Percentiles rank a stretch among this genome's conserved stretches.
Evolutionary conservation across 1,284 basidiomycete species (phyloP).

Genomic region (Flammula alnicola): DNA sequence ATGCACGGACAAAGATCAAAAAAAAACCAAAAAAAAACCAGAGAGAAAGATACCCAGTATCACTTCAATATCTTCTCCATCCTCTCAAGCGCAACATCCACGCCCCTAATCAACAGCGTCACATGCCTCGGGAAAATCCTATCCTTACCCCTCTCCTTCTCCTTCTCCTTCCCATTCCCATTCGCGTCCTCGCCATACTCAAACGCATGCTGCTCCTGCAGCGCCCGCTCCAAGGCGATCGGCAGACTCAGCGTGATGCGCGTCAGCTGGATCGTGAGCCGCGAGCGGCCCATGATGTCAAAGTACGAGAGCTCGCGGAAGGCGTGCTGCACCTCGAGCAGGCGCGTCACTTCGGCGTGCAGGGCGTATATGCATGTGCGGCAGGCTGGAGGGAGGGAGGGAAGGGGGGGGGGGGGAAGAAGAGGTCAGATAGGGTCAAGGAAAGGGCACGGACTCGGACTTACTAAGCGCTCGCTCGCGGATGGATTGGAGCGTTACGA

Average conservation of each 20-base stretch:
- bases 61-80: constrained; percentile 64
- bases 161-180: constrained; percentile 15
- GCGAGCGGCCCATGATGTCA: constrained; percentile 76
- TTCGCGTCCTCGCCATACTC: no score
- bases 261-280: constrained; percentile 78
- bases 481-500: constrained; percentile 63
- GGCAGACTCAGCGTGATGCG: constrained; percentile 82
- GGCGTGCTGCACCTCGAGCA: constrained; percentile 80
- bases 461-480: constrained; percentile 71
- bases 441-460: constrained; percentile 25
- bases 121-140: constrained; percentile 59
- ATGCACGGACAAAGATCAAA: no score
- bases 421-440: neutral
- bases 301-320: constrained; percentile 80
- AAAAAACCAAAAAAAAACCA: no score
- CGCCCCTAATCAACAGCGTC: constrained; percentile 58
- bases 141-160: constrained; percentile 28
- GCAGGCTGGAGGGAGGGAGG: no score
- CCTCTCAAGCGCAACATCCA: constrained; percentile 63
- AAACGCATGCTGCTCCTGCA: constrained; percentile 40
- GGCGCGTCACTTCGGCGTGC: constrained; percentile 70
- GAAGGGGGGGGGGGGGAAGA: no score
- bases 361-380: constrained; percentile 78
- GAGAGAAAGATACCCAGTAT: no score
- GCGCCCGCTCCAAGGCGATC: constrained; percentile 74